These are phyloP conservation scores for Blattamonas nauphoetae DNA, from an alignment of 78 protist genomes.

Conservation along the genomic window DNA sequence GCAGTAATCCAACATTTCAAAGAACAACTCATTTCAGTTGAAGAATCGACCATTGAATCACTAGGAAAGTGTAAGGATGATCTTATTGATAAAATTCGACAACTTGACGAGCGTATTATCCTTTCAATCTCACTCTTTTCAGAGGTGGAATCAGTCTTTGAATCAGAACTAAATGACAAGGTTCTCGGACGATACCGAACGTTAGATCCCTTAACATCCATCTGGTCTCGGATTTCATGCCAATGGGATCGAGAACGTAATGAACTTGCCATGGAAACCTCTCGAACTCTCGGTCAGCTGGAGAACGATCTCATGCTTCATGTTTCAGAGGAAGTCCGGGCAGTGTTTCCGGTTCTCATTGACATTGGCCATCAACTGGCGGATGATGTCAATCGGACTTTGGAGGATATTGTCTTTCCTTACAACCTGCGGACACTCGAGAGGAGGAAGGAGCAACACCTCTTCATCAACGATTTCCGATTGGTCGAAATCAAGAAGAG, in stretches of 20 bases:
- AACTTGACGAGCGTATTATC: background rate
- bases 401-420: background rate
- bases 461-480: background rate
- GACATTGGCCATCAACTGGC: background rate
- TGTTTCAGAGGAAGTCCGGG: background rate
- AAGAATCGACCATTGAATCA: background rate
- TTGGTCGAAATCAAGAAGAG: background rate
- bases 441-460: background rate
- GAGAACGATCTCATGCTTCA: background rate
- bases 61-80: too few species aligned
- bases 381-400: background rate
- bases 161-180: background rate
- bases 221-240: background rate
- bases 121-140: too few species aligned
- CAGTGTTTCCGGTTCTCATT: background rate
- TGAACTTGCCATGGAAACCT: background rate
- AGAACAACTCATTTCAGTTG: background rate
- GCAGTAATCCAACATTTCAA: background rate
- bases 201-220: background rate
- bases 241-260: background rate
- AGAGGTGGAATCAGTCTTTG: background rate
- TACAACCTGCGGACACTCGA: background rate
- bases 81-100: background rate
- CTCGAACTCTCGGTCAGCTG: background rate
- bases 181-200: background rate